Conservation (phyloP, 331 rosid species). For the Quercus lobata region DNA sequence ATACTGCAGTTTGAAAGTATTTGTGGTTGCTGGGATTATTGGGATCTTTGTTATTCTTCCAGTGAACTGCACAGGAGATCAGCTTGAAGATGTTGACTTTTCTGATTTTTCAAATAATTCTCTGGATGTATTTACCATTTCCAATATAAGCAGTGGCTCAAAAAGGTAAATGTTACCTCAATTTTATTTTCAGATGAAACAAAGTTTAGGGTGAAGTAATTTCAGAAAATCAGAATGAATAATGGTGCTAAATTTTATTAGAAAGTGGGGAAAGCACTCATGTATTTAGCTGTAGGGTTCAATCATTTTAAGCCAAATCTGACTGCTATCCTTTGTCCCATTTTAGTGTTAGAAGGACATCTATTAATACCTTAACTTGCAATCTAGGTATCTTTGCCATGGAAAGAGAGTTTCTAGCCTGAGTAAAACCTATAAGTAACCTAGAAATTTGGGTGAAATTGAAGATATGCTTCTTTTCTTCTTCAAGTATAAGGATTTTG, state of each 20-base stretch:
- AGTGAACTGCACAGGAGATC: conserved; percentile 76
- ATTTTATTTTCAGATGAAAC: conserved; percentile 17
- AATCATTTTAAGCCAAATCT: neutral
- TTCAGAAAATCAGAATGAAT: neutral
- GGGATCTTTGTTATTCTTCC: conserved; percentile 87
- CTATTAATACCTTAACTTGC: neutral
- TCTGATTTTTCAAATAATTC: conserved; percentile 57
- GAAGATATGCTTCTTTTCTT: neutral
- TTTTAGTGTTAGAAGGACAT: neutral
- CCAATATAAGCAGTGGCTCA: conserved; percentile 73
- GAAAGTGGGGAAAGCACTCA: neutral
- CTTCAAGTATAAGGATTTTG: neutral
- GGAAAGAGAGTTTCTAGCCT: neutral
- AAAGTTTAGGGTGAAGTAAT: neutral
- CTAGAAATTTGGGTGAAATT: neutral
- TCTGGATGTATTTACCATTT: conserved; percentile 85
- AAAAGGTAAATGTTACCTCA: conserved; percentile 42
- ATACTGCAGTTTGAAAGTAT: conserved; percentile 63
- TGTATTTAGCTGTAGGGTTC: neutral
- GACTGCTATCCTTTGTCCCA: neutral
- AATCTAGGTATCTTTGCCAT: neutral
- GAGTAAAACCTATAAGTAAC: neutral
- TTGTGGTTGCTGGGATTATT: conserved; percentile 74
- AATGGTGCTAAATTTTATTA: neutral
- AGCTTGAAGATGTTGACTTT: conserved; percentile 51